Evolutionary conservation across 2,329 filamentous ascomycete genomes (phyloP).

Genomic region (Tricladium varicosporioides): DNA sequence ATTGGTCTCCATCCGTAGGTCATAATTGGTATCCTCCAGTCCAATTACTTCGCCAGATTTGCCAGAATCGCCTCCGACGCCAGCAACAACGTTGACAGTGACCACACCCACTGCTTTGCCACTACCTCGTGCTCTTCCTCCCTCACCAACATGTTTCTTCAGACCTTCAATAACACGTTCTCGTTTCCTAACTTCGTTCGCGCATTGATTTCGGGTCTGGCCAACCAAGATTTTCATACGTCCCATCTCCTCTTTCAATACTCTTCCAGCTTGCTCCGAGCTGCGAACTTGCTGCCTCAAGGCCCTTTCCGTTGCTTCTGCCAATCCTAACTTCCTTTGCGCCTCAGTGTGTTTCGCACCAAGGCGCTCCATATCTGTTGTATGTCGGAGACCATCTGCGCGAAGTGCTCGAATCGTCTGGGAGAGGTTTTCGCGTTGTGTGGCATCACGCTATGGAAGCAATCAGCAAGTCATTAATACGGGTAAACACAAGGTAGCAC

Average conservation of each 20-base stretch:
- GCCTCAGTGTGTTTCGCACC: slow-evolving; percentile 53
- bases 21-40: slow-evolving; percentile 56
- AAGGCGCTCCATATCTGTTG: slow-evolving; percentile 62
- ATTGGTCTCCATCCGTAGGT: slow-evolving; percentile 81
- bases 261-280: slow-evolving; percentile 70
- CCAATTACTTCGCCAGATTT: slow-evolving; percentile 9
- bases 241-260: slow-evolving; percentile 80
- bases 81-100: slow-evolving; percentile 56
- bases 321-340: slow-evolving; percentile 53
- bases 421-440: slow-evolving; percentile 81
- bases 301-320: slow-evolving; percentile 69
- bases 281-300: slow-evolving; percentile 68
- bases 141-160: slow-evolving; percentile 80
- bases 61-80: slow-evolving; percentile 43
- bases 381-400: slow-evolving; percentile 71
- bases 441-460: slow-evolving; percentile 71
- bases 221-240: slow-evolving; percentile 76
- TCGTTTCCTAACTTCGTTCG: slow-evolving; percentile 86
- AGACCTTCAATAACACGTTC: slow-evolving; percentile 86
- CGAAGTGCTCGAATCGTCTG: slow-evolving; percentile 74
- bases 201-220: slow-evolving; percentile 82
- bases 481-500: slow-evolving; percentile 33
- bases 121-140: slow-evolving; percentile 59
- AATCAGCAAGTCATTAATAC: background rate
- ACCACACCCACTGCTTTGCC: slow-evolving; percentile 54